Evolutionary conservation across 2,329 filamentous ascomycete genomes (phyloP), one percentile per base, ranked within the genome.

Genomic region (Zasmidium citrigriseum): DNA sequence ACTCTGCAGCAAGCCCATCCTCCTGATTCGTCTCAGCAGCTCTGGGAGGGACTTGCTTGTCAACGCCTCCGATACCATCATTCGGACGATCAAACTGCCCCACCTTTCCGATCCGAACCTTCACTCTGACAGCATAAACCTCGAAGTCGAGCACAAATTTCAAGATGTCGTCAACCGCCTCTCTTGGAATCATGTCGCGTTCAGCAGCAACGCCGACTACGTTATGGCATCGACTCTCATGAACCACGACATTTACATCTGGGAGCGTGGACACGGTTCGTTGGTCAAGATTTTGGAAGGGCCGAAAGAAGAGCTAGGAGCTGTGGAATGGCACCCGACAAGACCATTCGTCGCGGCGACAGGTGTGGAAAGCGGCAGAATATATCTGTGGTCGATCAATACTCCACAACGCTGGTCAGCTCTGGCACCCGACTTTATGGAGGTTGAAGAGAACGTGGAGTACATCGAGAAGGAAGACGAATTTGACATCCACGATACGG

Each of bases 191-290:
- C 92, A 97, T 70, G 93, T 96, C 58, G 92, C 93, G 0, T 98
- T 99, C 73, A 96, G 91, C 70, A 89, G 91, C 1, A 95, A 90
- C 0, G 93, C 92, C 53, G 95, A 99, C 75, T 98, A 98, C 72
- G 92, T 99, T 44, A 92, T 92, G 22, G 95, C 96, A 0, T 96
- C 92, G 23, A 98, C 95, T 1, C 96, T 92, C 75, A 98, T 98
- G 82, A 99, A 99, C 70, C 93, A 97, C 68, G 93, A 99, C 75
- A 90, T 99, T 63, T 98, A 98, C 76, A 93, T 98, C 24, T 98
- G 93, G 95, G 95, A 99, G 77, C 87, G 95, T 55, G 89, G 89
- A 56, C 91, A 96, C 69, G 95, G 95, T 52, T 96, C 91, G 75
- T 79, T 99, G 57, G 93, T 97, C 54, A 96, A 96, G 75, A 99